These are phyloP conservation scores for Candida odintsovae DNA, from an alignment of 805 yeast genomes.

Conservation along the genomic window DNA sequence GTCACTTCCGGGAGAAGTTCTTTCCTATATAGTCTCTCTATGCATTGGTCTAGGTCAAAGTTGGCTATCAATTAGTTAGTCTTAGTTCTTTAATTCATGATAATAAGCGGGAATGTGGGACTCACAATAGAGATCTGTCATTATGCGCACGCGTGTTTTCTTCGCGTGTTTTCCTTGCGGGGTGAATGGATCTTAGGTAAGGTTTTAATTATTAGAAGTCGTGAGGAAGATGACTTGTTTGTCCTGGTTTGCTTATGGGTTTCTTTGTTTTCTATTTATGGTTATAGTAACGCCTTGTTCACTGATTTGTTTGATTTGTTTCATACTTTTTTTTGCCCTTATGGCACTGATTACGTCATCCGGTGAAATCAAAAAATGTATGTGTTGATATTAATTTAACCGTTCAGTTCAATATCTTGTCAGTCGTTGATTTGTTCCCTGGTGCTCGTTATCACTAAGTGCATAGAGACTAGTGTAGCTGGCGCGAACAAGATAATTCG, in stretches of 20 bases:
- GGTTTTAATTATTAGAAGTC: no score
- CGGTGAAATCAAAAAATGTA: not conserved
- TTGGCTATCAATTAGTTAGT: constrained; percentile 8
- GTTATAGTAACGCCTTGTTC: no score
- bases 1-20: constrained; percentile 68
- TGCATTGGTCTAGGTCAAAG: constrained; percentile 59
- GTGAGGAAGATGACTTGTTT: no score
- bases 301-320: not conserved
- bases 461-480: no score
- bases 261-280: no score
- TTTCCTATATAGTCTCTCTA: constrained; percentile 58
- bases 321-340: no score
- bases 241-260: no score
- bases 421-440: no score
- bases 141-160: not conserved
- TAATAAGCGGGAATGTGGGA: not conserved
- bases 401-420: no score
- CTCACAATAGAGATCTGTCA: not conserved
- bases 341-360: not conserved
- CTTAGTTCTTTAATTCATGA: not conserved
- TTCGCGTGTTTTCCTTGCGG: not conserved
- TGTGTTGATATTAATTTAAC: not conserved
- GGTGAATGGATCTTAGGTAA: no score
- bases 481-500: no score
- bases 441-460: no score